Conservation (phyloP, 2,329 filamentous ascomycete species). For the Xylariaceae sp. region DNA sequence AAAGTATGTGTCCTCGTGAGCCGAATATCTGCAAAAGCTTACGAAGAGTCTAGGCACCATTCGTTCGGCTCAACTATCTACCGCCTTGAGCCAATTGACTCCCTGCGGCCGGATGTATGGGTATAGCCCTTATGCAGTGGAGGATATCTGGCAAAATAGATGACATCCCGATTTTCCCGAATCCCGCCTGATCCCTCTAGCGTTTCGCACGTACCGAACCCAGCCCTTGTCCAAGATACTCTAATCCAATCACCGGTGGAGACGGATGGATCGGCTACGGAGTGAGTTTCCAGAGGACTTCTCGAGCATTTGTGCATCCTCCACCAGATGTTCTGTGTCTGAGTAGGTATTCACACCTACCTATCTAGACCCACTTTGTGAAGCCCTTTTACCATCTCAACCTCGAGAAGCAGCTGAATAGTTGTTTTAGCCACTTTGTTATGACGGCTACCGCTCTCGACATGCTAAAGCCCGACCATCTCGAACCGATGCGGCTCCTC, state of each 20-base stretch:
- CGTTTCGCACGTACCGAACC: neutral
- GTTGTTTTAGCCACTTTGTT: neutral
- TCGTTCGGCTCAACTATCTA: neutral
- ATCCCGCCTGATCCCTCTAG: neutral
- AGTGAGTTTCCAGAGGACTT: conserved; percentile 3
- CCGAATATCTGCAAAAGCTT: neutral
- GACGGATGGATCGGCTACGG: conserved; percentile 1
- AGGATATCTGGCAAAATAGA: neutral
- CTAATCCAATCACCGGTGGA: neutral
- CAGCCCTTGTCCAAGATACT: neutral
- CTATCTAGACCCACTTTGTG: neutral
- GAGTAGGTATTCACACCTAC: neutral
- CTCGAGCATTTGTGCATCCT: neutral
- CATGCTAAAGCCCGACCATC: neutral
- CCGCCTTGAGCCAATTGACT: neutral
- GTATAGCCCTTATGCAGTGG: neutral
- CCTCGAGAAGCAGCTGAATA: conserved; percentile 1
- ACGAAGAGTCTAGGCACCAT: neutral
- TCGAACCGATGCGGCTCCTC: neutral
- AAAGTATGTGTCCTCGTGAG: neutral
- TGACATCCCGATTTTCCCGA: neutral
- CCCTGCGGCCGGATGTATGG: neutral
- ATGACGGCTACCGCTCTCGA: neutral
- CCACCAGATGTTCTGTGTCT: conserved; percentile 2
- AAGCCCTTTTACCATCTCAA: conserved; percentile 1